Evolutionary conservation across 2,329 filamentous ascomycete genomes (phyloP).

Genomic region (Cytospora chrysosperma): DNA sequence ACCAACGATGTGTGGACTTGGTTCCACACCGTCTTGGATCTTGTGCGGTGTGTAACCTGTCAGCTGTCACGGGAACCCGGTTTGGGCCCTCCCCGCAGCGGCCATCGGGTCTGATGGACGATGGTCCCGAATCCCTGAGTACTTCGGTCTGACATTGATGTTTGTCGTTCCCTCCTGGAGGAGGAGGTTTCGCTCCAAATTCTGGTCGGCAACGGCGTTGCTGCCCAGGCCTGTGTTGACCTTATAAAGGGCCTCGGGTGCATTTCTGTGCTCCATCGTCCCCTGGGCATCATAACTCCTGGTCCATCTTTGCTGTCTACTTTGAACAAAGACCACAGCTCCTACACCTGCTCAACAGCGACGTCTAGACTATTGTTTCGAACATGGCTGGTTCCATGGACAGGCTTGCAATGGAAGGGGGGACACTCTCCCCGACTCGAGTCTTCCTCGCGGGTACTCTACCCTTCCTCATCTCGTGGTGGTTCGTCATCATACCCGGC

Average conservation of each 20-base stretch:
- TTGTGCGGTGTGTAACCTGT: background rate
- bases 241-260: background rate
- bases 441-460: constrained; percentile 27
- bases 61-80: constrained; percentile 4
- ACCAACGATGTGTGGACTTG: background rate
- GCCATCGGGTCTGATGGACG: constrained; percentile 2
- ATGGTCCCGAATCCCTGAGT: constrained; percentile 6
- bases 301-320: background rate
- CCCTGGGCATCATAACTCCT: background rate
- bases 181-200: background rate
- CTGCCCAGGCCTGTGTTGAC: background rate
- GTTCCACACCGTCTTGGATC: background rate
- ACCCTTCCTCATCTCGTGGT: constrained; percentile 31
- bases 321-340: background rate
- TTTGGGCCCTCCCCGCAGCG: constrained; percentile 2
- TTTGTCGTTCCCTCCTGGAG: constrained; percentile 3
- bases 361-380: background rate
- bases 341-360: constrained; percentile 12
- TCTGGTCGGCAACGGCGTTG: background rate
- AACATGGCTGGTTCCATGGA: constrained; percentile 30
- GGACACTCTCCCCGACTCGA: constrained; percentile 28
- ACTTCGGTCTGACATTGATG: constrained; percentile 16
- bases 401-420: constrained; percentile 29
- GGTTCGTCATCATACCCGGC: constrained; percentile 31
- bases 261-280: background rate